Evolutionary conservation across 2,329 filamentous ascomycete species (phyloP).

Genomic region (Penicillium janthinellum): DNA sequence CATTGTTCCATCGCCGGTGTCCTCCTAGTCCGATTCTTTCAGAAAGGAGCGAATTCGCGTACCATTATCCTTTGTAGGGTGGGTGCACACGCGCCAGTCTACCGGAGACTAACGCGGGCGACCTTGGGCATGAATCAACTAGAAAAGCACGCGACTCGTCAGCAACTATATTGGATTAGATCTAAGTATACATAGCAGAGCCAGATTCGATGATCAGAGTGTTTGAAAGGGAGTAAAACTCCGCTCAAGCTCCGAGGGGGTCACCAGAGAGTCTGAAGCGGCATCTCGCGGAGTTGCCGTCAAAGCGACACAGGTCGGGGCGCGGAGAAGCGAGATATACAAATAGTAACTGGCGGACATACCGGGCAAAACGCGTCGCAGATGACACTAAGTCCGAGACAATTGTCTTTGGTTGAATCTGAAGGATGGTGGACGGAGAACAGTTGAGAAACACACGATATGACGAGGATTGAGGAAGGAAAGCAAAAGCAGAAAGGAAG

Average conservation of each 20-base stretch:
- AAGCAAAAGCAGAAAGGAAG: constrained; percentile 15
- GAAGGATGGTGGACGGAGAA: background rate
- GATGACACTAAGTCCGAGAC: constrained; percentile 1
- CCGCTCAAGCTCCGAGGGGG: background rate
- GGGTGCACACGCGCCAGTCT: constrained; percentile 27
- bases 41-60: constrained; percentile 19
- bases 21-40: constrained; percentile 1
- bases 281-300: background rate
- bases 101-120: constrained; percentile 25
- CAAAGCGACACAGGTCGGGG: constrained; percentile 12
- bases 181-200: background rate
- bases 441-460: constrained; percentile 12
- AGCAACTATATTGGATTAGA: constrained; percentile 12
- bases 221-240: background rate
- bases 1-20: background rate
- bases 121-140: constrained; percentile 23
- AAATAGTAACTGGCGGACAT: constrained; percentile 13
- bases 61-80: constrained; percentile 34
- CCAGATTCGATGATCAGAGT: background rate
- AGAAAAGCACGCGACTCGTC: constrained; percentile 20
- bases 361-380: constrained; percentile 21
- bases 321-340: constrained; percentile 8
- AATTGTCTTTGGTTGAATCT: background rate
- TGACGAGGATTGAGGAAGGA: constrained; percentile 11
- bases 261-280: background rate